These are phyloP conservation scores for Scorias spongiosa DNA, from an alignment of 2,329 filamentous ascomycete genomes.

Conservation along the genomic window DNA sequence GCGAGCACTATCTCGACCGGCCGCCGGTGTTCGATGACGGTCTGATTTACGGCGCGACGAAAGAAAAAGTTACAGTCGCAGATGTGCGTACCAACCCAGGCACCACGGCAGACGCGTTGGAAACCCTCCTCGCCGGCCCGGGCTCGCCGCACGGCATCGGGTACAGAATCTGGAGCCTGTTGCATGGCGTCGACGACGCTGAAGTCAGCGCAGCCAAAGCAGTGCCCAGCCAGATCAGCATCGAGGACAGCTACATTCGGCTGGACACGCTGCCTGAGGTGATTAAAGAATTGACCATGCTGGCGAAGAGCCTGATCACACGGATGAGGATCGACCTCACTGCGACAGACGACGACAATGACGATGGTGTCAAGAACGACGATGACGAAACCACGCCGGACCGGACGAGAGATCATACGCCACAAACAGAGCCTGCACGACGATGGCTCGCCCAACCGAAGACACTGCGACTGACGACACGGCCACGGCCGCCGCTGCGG, in stretches of 20 bases:
- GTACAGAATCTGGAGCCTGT: conserved; percentile 54
- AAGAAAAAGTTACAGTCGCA: conserved; percentile 46
- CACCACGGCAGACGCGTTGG: conserved; percentile 50
- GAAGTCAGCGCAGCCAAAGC: conserved; percentile 58
- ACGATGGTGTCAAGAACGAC: neutral
- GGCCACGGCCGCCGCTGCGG: conserved; percentile 41
- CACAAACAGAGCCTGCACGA: conserved; percentile 7
- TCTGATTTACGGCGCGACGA: conserved; percentile 34
- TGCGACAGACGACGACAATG: conserved; percentile 29
- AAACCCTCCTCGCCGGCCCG: conserved; percentile 53
- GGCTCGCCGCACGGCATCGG: conserved; percentile 60
- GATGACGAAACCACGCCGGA: neutral
- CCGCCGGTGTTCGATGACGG: conserved; percentile 28
- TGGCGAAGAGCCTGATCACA: conserved; percentile 55
- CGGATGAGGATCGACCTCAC: conserved; percentile 68
- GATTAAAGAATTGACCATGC: conserved; percentile 48
- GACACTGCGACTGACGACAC: conserved; percentile 66
- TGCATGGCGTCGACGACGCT: conserved; percentile 65
- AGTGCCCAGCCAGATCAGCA: conserved; percentile 76
- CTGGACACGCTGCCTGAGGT: conserved; percentile 52
- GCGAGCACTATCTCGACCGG: conserved; percentile 41
- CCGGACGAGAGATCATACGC: neutral
- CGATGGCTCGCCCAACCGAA: conserved; percentile 69
- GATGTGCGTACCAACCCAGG: conserved; percentile 47
- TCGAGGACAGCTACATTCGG: conserved; percentile 78